Evolutionary conservation across 2,329 filamentous ascomycete species (phyloP).

Genomic region (Pseudonectria foliicola): DNA sequence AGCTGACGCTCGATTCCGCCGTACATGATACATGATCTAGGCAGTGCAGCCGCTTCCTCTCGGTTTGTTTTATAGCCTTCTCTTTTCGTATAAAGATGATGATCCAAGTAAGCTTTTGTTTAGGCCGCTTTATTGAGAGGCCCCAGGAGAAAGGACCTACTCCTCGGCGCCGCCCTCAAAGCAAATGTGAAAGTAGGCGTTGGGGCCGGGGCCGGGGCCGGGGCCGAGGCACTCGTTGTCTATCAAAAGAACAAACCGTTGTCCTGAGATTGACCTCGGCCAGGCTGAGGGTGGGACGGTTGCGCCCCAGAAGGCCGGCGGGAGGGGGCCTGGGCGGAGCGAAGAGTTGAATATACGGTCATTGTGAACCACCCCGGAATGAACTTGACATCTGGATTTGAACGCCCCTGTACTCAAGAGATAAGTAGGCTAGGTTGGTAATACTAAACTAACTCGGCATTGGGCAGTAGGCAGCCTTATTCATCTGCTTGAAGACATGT

Average conservation of each 20-base stretch:
- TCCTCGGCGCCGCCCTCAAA: constrained; percentile 9
- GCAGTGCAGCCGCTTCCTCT: no score
- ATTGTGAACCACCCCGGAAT: constrained; percentile 1
- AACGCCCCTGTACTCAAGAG: no score
- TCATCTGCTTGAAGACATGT: no score
- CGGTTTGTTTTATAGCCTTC: no score
- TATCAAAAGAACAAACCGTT: constrained; percentile 14
- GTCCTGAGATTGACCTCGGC: constrained; percentile 4
- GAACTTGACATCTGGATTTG: no score
- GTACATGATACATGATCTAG: no score
- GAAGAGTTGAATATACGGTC: constrained; percentile 1
- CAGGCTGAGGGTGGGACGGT: constrained; percentile 11
- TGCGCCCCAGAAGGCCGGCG: constrained; percentile 1
- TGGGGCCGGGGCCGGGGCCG: constrained; percentile 12
- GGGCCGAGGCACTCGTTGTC: constrained; percentile 17
- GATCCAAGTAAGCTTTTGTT: no score
- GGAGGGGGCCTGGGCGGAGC: neutral
- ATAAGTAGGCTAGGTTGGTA: no score
- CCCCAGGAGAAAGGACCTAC: constrained; percentile 8
- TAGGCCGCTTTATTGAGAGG: neutral
- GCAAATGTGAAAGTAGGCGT: constrained; percentile 14
- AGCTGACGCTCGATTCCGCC: no score
- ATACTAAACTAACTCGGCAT: no score
- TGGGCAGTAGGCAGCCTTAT: no score
- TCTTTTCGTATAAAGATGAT: no score